Evolutionary conservation across 352 stramenopile genomes (phyloP), one percentile per base, ranked within the genome.

Genomic region (Pythium apleroticum): DNA sequence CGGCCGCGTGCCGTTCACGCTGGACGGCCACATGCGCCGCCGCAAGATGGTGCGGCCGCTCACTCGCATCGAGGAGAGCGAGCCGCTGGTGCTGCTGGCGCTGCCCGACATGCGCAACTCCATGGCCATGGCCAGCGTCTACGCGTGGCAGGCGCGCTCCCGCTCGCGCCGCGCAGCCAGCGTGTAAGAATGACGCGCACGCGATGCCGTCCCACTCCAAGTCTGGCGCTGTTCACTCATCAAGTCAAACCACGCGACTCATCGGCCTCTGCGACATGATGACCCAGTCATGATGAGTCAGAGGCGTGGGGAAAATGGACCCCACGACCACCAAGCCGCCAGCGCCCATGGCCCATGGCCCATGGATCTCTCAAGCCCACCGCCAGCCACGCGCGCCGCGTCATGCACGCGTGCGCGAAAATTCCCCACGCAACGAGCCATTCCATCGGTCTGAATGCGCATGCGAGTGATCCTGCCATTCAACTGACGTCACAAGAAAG

Each of bases 1-100:
- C 19, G 30, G 48, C 15, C 66, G 58, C 52, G 62, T 76, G 39
- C 57, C 62, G 31, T 76, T 73, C 62, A 76, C 69, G 17, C 56
- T 65, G 43, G 69, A 75, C 53, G 69, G 60, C 49, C 65, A 72
- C 52, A 52, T 33, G 15, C 60, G 60, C 1, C 61, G 52, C 14
- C 66, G 66, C 30, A 68, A 69, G 57, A 52, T 64, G 37, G 24
- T 75, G 27, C 66, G 66, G 1, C 46, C 53, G 48, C 65, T 75
- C 25, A 49, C 52, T 24, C 65, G 52, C 25, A 66, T 72, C 24
- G 55, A 49, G 1, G 65, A 72, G 45, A 35, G 11, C 54, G 65
- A 59, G 27, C 35, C 58, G 17, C 37, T 72, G 22, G 60, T 60
- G 35, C 35, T 33, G 7, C 30, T 35, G 2, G 22, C 41, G 22